phyloP scores from a whole-genome alignment of 441 rosid species.

The Rhodomyrtus psidioides region DNA sequence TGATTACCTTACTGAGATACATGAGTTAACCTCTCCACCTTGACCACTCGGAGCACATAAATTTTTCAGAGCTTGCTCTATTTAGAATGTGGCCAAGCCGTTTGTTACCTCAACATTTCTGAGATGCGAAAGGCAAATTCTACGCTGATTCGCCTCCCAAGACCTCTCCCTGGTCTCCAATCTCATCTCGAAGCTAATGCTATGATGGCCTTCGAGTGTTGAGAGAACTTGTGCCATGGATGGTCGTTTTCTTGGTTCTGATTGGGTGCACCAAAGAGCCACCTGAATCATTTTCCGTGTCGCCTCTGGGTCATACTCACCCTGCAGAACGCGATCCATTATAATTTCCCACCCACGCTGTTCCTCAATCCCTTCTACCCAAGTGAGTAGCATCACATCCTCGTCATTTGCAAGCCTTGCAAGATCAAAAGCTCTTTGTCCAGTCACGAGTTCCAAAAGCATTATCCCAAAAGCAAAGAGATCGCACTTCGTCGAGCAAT shows the following conservation, averaged over 20 bases:
- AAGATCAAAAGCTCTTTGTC: slow-evolving; percentile 60
- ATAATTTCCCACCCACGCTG: slow-evolving; percentile 7
- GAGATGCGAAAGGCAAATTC: neutral
- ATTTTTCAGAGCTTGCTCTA: neutral
- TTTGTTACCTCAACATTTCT: neutral
- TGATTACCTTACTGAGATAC: too few species aligned
- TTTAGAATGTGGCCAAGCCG: neutral
- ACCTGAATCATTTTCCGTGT: slow-evolving; percentile 16
- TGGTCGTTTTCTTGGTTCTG: slow-evolving; percentile 3
- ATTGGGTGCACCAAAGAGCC: slow-evolving; percentile 13
- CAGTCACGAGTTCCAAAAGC: slow-evolving; percentile 67
- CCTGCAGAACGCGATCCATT: slow-evolving; percentile 11
- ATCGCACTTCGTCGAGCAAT: slow-evolving; percentile 58
- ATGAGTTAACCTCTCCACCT: neutral
- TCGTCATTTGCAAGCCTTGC: slow-evolving; percentile 53
- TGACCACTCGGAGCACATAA: neutral
- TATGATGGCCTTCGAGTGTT: slow-evolving; percentile 15
- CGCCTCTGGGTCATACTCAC: slow-evolving; percentile 1
- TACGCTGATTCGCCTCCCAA: neutral
- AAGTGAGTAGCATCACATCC: slow-evolving; percentile 44
- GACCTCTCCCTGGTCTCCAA: slow-evolving; percentile 4
- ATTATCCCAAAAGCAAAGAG: slow-evolving; percentile 66
- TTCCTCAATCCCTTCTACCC: slow-evolving; percentile 21
- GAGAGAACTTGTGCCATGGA: slow-evolving; percentile 17
- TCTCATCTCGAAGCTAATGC: slow-evolving; percentile 5